phyloP scores from a whole-genome alignment of 345 rosid species.

The Eucalyptus victrix region DNA sequence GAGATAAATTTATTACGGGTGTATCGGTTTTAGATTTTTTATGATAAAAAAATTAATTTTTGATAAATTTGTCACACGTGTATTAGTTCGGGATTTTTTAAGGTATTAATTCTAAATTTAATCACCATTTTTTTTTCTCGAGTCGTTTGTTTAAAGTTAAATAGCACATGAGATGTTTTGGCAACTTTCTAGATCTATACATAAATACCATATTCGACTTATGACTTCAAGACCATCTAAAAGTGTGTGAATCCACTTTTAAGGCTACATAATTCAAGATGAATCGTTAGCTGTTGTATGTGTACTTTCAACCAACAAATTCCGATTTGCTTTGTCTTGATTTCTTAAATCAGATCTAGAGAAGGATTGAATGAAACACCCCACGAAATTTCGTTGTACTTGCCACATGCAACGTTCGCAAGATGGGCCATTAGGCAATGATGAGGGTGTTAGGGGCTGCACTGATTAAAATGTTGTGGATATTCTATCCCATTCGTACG shows the following conservation, averaged over 20 bases:
- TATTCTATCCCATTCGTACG: background rate
- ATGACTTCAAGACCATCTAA: background rate
- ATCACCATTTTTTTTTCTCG: background rate
- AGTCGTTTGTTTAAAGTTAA: rapidly evolving
- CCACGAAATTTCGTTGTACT: background rate
- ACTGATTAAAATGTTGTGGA: background rate
- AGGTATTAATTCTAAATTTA: background rate
- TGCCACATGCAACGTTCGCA: background rate
- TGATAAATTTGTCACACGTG: rapidly evolving
- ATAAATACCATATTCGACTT: background rate
- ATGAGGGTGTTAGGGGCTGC: background rate
- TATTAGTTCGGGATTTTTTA: rapidly evolving
- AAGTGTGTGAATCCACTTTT: background rate
- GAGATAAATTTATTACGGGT: too few relatives aligned
- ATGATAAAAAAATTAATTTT: too few relatives aligned
- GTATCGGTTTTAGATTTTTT: rapidly evolving
- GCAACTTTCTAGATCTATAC: background rate
- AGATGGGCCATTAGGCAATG: background rate
- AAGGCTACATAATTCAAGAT: background rate
- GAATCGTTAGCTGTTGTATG: background rate
- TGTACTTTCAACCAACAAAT: background rate
- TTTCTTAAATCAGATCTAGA: background rate
- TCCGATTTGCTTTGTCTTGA: background rate
- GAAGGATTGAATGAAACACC: background rate
- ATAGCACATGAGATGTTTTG: background rate